Evolutionary conservation across 495 filamentous ascomycete genomes (phyloP).

Genomic region (Penicillium mononematosum): DNA sequence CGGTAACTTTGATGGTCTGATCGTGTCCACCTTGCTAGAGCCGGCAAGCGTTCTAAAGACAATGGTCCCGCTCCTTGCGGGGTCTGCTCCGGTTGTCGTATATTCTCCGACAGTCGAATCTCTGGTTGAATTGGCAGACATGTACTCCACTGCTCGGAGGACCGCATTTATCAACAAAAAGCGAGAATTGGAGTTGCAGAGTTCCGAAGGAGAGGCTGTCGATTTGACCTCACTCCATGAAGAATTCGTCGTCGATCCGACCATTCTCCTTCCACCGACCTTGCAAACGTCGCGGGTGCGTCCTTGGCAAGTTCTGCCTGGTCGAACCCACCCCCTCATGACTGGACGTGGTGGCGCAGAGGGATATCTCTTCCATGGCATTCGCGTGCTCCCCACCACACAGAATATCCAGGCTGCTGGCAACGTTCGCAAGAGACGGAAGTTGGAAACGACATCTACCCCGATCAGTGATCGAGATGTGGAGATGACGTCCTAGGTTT

Average conservation of each 20-base stretch:
- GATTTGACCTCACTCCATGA: constrained; percentile 54
- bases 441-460: constrained; percentile 29
- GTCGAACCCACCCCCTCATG: constrained; percentile 92
- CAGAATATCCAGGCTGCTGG: constrained; percentile 81
- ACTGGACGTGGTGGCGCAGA: constrained; percentile 82
- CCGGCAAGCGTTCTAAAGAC: constrained; percentile 70
- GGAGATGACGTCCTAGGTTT: constrained; percentile 31
- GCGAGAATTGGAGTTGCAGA: constrained; percentile 33
- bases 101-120: constrained; percentile 79
- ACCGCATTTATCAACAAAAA: constrained; percentile 63
- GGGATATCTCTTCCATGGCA: constrained; percentile 84
- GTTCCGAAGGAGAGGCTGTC: constrained; percentile 12
- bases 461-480: constrained; percentile 34
- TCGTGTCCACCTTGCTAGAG: constrained; percentile 79
- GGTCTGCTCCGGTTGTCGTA: constrained; percentile 80
- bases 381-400: constrained; percentile 72
- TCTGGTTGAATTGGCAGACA: constrained; percentile 69
- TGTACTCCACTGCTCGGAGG: constrained; percentile 72
- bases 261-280: constrained; percentile 71
- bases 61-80: constrained; percentile 72
- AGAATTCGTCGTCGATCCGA: constrained; percentile 81
- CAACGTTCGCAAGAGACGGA: constrained; percentile 53
- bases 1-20: constrained; percentile 78
- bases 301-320: constrained; percentile 87
- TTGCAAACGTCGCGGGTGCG: constrained; percentile 75